Percentiles rank a stretch among this genome's conserved stretches.
phyloP scores from a whole-genome alignment of 164 flowering plant genomes.

The Protea cynaroides region DNA sequence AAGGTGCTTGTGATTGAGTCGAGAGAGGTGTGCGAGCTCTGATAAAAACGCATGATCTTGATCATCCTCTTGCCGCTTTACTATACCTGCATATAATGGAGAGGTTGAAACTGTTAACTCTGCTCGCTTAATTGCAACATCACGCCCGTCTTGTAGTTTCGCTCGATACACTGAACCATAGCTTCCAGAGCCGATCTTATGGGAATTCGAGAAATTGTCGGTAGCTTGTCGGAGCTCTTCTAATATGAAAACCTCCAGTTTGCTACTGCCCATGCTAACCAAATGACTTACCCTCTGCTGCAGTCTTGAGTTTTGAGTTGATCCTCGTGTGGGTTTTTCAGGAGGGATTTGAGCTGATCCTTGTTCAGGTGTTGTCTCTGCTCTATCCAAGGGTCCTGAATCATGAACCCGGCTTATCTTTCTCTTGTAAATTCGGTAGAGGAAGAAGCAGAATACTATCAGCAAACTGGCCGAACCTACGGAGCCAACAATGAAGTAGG shows the following conservation, averaged over 20 bases:
- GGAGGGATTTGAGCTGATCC: neutral
- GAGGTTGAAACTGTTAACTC: slow-evolving; percentile 20
- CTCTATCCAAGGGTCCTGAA: slow-evolving; percentile 60
- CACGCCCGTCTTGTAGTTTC: slow-evolving; percentile 42
- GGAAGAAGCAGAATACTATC: slow-evolving; percentile 21
- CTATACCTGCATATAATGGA: slow-evolving; percentile 12
- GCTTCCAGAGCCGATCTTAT: slow-evolving; percentile 62
- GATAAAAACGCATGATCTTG: slow-evolving; percentile 54
- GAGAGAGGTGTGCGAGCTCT: slow-evolving; percentile 62
- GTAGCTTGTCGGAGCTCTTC: slow-evolving; percentile 36
- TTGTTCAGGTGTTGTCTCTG: too few species aligned
- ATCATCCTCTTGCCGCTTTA: slow-evolving; percentile 46
- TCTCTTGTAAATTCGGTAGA: slow-evolving; percentile 24
- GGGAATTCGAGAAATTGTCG: slow-evolving; percentile 45
- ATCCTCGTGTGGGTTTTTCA: slow-evolving; percentile 1
- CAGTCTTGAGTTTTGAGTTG: neutral
- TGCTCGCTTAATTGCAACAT: slow-evolving; percentile 72
- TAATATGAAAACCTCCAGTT: slow-evolving; percentile 42
- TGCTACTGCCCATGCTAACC: slow-evolving; percentile 36
- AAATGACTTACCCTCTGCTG: slow-evolving; percentile 52
- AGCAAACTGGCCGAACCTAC: slow-evolving; percentile 31
- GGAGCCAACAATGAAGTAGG: slow-evolving; percentile 55
- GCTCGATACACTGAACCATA: slow-evolving; percentile 74
- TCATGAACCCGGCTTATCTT: slow-evolving; percentile 58
- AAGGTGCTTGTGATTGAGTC: slow-evolving; percentile 66